A percentile compares a stretch with the other conserved stretches of the same genome.
phyloP scores from a whole-genome alignment of 1,284 basidiomycete genomes.

The Malassezia restricta region DNA sequence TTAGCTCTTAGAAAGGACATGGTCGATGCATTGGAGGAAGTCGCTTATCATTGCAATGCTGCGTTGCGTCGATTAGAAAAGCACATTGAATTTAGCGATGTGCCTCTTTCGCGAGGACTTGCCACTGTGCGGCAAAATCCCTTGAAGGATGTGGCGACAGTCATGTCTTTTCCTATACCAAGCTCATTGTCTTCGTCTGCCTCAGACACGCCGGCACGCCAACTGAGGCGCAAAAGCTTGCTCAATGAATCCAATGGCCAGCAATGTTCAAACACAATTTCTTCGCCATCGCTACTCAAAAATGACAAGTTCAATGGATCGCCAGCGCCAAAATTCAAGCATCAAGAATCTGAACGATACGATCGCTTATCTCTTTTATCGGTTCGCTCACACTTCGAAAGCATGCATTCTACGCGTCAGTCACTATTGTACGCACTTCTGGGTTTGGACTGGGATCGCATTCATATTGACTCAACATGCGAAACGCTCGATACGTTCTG shows the following conservation, averaged over 20 bases:
- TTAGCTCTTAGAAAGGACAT: conserved; percentile 18
- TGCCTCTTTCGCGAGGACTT: neutral
- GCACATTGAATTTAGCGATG: neutral
- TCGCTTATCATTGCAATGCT: conserved; percentile 15
- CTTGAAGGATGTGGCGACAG: neutral
- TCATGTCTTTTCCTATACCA: neutral
- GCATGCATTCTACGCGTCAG: conserved; percentile 27
- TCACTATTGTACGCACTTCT: conserved; percentile 24
- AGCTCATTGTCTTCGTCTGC: neutral
- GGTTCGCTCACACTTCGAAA: conserved; percentile 33
- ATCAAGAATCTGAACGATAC: neutral
- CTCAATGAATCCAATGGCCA: neutral
- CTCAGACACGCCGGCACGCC: neutral
- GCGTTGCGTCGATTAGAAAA: neutral
- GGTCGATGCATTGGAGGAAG: conserved; percentile 19
- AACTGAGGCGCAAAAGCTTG: neutral
- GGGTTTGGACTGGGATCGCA: conserved; percentile 21
- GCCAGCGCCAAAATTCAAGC: neutral
- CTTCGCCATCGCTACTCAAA: neutral
- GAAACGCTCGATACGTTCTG: conserved; percentile 4
- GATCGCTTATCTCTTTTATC: conserved; percentile 26
- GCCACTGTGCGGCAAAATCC: neutral
- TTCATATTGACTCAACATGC: neutral
- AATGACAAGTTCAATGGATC: neutral
- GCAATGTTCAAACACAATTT: neutral